Percentiles rank a stretch among this genome's conserved stretches.
Conservation (phyloP, 768 basidiomycete genomes). For the Zangia roseola region DNA sequence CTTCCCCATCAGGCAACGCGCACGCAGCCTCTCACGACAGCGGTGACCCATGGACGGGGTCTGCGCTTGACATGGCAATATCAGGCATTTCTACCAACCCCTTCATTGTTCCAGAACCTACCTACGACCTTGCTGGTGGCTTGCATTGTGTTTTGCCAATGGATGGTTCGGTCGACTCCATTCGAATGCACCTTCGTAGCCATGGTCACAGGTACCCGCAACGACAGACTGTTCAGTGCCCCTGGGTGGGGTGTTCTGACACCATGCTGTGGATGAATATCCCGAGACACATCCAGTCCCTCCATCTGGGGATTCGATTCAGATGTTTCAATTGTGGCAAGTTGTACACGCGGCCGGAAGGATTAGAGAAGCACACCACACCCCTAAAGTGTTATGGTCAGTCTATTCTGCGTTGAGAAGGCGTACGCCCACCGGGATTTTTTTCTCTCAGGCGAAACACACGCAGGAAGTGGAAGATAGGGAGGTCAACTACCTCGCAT, state of each 20-base stretch:
- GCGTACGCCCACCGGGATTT: not conserved
- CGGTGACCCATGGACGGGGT: not conserved
- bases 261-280: constrained; percentile 5
- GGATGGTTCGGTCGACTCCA: not conserved
- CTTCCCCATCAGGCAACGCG: not conserved
- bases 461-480: not conserved
- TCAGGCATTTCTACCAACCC: not conserved
- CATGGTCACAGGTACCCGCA: constrained; percentile 10
- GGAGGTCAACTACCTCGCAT: too few species aligned
- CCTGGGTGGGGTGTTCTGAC: constrained; percentile 9
- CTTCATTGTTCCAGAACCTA: not conserved
- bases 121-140: constrained; percentile 1
- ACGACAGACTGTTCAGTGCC: not conserved
- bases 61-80: not conserved
- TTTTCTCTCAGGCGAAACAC: not conserved
- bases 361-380: constrained; percentile 1
- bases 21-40: not conserved
- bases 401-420: not conserved
- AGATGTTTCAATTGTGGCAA: constrained; percentile 3
- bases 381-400: constrained; percentile 5
- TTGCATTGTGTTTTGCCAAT: constrained; percentile 1
- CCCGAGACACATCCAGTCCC: constrained; percentile 6
- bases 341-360: constrained; percentile 3
- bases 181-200: constrained; percentile 9
- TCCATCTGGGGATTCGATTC: constrained; percentile 5